These are phyloP conservation scores for Phytopythium oedochilum DNA, from an alignment of 352 stramenopile species.

Conservation along the genomic window DNA sequence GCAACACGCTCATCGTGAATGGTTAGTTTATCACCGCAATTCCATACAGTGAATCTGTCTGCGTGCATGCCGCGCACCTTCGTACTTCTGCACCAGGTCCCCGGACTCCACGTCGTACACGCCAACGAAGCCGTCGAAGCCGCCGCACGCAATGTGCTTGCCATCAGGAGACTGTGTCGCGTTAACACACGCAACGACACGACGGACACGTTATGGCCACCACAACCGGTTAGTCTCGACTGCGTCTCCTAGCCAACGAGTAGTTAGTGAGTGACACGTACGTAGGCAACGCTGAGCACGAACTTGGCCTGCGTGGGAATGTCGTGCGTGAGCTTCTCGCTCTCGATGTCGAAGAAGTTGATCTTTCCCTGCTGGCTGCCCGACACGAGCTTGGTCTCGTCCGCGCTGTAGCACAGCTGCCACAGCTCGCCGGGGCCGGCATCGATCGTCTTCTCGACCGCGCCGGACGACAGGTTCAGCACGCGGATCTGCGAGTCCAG, in stretches of 20 bases:
- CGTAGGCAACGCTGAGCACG: conserved; percentile 71
- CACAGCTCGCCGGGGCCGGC: conserved; percentile 84
- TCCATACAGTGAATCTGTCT: background rate
- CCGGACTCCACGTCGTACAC: conserved; percentile 82
- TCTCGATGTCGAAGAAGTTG: conserved; percentile 81
- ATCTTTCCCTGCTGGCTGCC: conserved; percentile 85
- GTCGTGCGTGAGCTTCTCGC: conserved; percentile 73
- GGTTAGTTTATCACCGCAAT: background rate
- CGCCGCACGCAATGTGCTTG: conserved; percentile 77
- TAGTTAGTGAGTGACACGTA: conserved; percentile 29
- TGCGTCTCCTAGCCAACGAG: background rate
- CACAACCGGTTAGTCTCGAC: no score
- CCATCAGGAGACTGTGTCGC: conserved; percentile 63
- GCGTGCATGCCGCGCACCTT: conserved; percentile 49
- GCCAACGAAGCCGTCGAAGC: conserved; percentile 81
- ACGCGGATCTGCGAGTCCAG: conserved; percentile 83
- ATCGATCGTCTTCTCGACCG: conserved; percentile 82
- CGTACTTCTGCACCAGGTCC: conserved; percentile 79
- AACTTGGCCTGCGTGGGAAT: conserved; percentile 73
- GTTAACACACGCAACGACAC: background rate
- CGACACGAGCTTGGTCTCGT: conserved; percentile 77
- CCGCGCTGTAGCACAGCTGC: conserved; percentile 80
- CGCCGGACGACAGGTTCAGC: conserved; percentile 64
- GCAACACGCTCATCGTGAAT: background rate
- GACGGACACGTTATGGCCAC: no score